Conservation (phyloP, 352 stramenopile species). For the Pythium biforme region DNA sequence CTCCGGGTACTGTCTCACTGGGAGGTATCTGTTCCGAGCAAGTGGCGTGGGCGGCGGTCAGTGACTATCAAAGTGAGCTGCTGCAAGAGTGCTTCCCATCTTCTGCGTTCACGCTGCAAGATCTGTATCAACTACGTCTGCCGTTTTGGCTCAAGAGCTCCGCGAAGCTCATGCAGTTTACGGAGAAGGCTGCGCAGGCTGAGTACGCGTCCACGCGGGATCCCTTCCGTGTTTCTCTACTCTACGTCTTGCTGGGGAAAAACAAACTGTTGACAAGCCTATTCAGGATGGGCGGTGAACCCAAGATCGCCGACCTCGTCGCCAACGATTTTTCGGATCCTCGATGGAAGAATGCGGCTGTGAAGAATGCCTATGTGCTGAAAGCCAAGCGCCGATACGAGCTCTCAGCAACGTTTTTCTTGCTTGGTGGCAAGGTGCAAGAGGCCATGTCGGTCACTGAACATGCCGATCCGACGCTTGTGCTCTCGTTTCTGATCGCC, state of each 20-base stretch:
- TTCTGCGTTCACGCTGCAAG: conserved; percentile 53
- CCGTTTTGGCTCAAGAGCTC: conserved; percentile 79
- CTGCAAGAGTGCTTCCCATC: conserved; percentile 71
- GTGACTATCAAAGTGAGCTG: conserved; percentile 60
- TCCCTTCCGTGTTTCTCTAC: conserved; percentile 81
- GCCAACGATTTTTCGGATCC: conserved; percentile 80
- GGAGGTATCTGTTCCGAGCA: conserved; percentile 75
- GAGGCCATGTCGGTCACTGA: conserved; percentile 77
- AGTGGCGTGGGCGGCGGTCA: conserved; percentile 69
- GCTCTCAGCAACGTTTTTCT: conserved; percentile 80
- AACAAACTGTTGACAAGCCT: conserved; percentile 75
- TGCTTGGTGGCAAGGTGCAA: conserved; percentile 74
- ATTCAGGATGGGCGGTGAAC: conserved; percentile 84
- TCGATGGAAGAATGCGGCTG: conserved; percentile 82
- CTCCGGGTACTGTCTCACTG: background rate
- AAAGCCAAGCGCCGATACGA: conserved; percentile 84
- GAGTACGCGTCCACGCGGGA: conserved; percentile 76
- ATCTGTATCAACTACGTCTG: conserved; percentile 61
- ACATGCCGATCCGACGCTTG: conserved; percentile 66
- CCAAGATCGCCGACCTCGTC: conserved; percentile 75
- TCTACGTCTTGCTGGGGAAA: conserved; percentile 87
- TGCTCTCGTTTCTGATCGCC: conserved; percentile 80
- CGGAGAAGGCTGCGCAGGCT: conserved; percentile 70
- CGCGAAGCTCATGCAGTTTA: conserved; percentile 48
- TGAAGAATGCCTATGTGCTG: conserved; percentile 91